phyloP scores from a whole-genome alignment of 345 rosid species.

The Corymbia maculata region DNA sequence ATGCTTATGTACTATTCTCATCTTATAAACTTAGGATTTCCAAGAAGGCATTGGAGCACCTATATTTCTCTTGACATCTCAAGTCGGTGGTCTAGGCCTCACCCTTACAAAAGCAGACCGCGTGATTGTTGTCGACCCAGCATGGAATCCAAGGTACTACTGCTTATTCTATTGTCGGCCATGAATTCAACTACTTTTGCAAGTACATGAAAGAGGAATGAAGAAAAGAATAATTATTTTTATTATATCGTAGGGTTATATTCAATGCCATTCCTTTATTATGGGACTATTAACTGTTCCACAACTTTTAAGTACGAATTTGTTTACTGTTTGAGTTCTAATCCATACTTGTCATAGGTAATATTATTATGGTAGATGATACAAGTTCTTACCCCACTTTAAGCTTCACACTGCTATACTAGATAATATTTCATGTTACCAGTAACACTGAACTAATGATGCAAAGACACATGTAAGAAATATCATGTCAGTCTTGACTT shows the following conservation, averaged over 20 bases:
- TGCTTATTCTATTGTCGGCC: neutral
- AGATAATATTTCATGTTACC: neutral
- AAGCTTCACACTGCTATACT: neutral
- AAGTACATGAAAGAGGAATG: neutral
- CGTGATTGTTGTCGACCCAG: conserved; percentile 96
- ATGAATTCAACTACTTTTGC: neutral
- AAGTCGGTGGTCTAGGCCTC: conserved; percentile 99
- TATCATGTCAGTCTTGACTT: neutral
- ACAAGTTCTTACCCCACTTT: neutral
- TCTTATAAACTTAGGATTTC: conserved; percentile 54
- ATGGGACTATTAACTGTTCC: neutral
- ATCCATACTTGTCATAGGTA: neutral
- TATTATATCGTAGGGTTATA: neutral
- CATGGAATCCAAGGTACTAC: conserved; percentile 92
- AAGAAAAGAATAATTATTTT: neutral
- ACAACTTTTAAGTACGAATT: neutral
- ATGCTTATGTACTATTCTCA: neutral
- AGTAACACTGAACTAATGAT: neutral
- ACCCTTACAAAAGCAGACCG: conserved; percentile 97
- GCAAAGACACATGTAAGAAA: neutral
- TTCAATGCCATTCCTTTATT: neutral
- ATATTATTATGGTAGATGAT: neutral
- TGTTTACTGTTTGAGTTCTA: neutral
- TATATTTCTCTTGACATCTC: conserved; percentile 89
- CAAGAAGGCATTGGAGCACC: conserved; percentile 76